phyloP scores from a whole-genome alignment of 148 eudicot species.

The Persicaria maculosa region DNA sequence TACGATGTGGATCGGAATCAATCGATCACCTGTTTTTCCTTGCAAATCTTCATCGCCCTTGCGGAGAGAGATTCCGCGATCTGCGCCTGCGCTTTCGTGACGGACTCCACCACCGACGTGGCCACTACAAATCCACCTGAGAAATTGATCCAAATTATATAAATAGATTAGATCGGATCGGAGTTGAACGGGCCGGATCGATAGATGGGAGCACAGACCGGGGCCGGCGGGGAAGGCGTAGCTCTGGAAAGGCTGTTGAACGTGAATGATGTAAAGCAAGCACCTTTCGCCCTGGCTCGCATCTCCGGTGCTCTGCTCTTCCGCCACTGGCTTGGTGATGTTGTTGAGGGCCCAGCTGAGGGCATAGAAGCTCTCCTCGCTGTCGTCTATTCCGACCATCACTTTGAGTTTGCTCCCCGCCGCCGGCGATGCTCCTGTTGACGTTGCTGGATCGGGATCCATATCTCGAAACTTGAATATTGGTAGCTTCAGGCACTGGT shows the following conservation, averaged over 20 bases:
- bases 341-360: conserved; percentile 26
- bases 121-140: neutral
- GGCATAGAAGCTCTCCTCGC: conserved; percentile 33
- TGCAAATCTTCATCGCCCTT: conserved; percentile 50
- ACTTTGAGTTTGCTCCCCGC: conserved; percentile 18
- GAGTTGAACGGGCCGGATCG: too few relatives aligned
- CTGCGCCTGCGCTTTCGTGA: conserved; percentile 49
- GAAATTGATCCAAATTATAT: too few relatives aligned
- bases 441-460: too few relatives aligned
- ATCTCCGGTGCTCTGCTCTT: conserved; percentile 6
- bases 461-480: too few relatives aligned
- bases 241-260: conserved; percentile 26
- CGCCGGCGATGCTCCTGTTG: too few relatives aligned
- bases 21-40: conserved; percentile 21
- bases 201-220: conserved; percentile 1
- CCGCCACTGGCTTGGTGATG: neutral
- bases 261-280: conserved; percentile 29
- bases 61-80: conserved; percentile 33
- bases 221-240: conserved; percentile 32
- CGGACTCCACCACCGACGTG: conserved; percentile 31
- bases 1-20: too few relatives aligned
- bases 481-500: too few relatives aligned
- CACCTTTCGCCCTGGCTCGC: conserved; percentile 14
- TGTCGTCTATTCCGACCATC: conserved; percentile 30
- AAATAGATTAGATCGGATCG: too few relatives aligned